Conservation (phyloP, 345 rosid species). For the Dovyalis caffra region DNA sequence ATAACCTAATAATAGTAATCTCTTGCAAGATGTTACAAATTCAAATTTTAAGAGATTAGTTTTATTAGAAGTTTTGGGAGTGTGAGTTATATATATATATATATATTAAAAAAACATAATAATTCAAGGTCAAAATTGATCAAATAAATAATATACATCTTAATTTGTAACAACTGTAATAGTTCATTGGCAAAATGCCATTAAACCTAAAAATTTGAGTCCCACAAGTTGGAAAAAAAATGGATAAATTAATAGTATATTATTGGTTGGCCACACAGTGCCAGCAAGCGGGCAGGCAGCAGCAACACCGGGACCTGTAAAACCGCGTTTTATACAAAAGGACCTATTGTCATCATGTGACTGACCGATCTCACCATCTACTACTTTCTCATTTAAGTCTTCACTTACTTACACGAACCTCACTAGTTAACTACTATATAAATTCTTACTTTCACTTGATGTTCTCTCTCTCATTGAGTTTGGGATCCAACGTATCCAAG, state of each 20-base stretch:
- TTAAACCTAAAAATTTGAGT: background rate
- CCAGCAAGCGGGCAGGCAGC: background rate
- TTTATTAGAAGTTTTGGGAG: no score
- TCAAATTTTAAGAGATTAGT: no score
- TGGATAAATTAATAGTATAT: background rate
- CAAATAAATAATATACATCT: no score
- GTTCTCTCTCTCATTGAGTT: background rate
- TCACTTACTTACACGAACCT: slow-evolving; percentile 3
- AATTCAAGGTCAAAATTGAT: no score
- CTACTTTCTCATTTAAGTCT: slow-evolving; percentile 36
- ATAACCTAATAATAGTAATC: no score
- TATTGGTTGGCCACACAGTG: background rate
- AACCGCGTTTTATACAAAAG: slow-evolving; percentile 2
- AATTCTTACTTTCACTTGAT: background rate
- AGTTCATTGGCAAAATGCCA: no score
- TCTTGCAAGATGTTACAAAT: no score
- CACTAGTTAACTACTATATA: slow-evolving; percentile 9
- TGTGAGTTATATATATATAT: no score
- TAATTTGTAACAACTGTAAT: no score
- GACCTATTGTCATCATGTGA: slow-evolving; percentile 33
- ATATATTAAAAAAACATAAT: no score
- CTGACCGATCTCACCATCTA: slow-evolving; percentile 30
- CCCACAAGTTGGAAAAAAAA: background rate
- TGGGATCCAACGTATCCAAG: slow-evolving; percentile 28
- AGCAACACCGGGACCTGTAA: background rate